Conservation (phyloP, 371 early-diverging fungal genomes). For the Haplosporangium sp. region DNA sequence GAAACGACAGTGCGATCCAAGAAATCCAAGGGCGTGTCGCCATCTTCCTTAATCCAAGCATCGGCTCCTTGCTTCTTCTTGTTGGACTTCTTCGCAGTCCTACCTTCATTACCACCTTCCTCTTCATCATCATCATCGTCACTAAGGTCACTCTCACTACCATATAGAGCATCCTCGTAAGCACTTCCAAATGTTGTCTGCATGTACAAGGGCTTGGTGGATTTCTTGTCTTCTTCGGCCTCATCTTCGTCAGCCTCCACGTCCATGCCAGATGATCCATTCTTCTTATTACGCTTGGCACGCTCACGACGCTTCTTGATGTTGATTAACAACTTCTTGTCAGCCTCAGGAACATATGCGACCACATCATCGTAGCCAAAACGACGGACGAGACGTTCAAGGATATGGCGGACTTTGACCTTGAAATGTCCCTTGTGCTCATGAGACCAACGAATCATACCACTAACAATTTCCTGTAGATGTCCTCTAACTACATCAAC, state of each 20-base stretch:
- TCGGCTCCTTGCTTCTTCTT: slow-evolving; percentile 58
- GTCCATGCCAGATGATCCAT: slow-evolving; percentile 37
- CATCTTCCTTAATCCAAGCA: slow-evolving; percentile 83
- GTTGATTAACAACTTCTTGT: slow-evolving; percentile 89
- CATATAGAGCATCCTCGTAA: slow-evolving; percentile 92
- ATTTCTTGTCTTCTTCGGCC: slow-evolving; percentile 59
- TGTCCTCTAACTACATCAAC: slow-evolving; percentile 74
- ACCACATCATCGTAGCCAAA: slow-evolving; percentile 86
- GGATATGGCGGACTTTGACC: slow-evolving; percentile 89
- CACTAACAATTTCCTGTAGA: slow-evolving; percentile 69
- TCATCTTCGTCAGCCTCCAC: slow-evolving; percentile 66
- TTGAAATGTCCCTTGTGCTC: slow-evolving; percentile 92
- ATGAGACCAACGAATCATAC: slow-evolving; percentile 85
- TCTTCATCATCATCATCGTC: slow-evolving; percentile 74
- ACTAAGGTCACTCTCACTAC: slow-evolving; percentile 91
- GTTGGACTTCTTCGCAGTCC: slow-evolving; percentile 59
- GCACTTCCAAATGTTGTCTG: slow-evolving; percentile 71
- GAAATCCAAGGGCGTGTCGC: slow-evolving; percentile 91
- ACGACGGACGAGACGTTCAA: slow-evolving; percentile 91
- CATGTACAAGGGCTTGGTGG: slow-evolving; percentile 43
- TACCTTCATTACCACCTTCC: slow-evolving; percentile 44
- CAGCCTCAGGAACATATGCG: slow-evolving; percentile 87
- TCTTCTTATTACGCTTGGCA: slow-evolving; percentile 81
- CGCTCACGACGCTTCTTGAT: slow-evolving; percentile 93
- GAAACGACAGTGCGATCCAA: slow-evolving; percentile 89